Percentiles rank a stretch among this genome's conserved stretches.
phyloP scores from a whole-genome alignment of 352 stramenopile genomes.

The Phytophthora rubi region DNA sequence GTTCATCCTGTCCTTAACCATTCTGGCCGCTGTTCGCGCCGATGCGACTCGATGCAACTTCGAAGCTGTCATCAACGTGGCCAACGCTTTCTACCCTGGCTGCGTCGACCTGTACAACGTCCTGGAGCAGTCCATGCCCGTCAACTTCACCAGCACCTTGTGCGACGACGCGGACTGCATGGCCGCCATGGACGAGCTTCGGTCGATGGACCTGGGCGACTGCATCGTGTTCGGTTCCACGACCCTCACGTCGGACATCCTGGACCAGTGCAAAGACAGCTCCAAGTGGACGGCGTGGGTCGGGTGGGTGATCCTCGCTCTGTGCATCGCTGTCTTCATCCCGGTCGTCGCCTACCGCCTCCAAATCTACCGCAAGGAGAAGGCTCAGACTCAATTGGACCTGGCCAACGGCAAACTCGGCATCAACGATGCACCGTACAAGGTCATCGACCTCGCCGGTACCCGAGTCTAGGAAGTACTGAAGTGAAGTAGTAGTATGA shows the following conservation, averaged over 20 bases:
- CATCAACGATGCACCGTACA: constrained; percentile 33
- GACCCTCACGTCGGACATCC: constrained; percentile 30
- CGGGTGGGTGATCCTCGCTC: constrained; percentile 13
- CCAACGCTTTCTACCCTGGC: constrained; percentile 27
- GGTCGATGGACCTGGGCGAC: constrained; percentile 31
- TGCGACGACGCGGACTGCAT: constrained; percentile 31
- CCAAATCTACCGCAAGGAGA: constrained; percentile 15
- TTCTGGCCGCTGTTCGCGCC: constrained; percentile 5
- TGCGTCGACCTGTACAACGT: constrained; percentile 39
- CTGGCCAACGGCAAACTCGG: constrained; percentile 30
- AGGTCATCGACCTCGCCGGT: constrained; percentile 24
- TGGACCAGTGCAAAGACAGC: constrained; percentile 28
- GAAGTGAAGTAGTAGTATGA: background rate
- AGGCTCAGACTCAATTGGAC: constrained; percentile 15
- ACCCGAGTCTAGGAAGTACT: constrained; percentile 4
- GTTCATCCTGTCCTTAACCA: constrained; percentile 15
- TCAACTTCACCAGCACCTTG: constrained; percentile 32
- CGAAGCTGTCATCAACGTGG: constrained; percentile 33
- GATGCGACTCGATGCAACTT: constrained; percentile 26
- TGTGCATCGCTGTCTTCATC: constrained; percentile 20
- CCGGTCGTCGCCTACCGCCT: constrained; percentile 18
- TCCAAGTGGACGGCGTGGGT: constrained; percentile 9
- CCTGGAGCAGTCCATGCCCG: constrained; percentile 31
- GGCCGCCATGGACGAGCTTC: constrained; percentile 26
- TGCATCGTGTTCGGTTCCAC: constrained; percentile 40